Conservation (phyloP, 345 rosid genomes). For the Arabidopsis suecica region DNA sequence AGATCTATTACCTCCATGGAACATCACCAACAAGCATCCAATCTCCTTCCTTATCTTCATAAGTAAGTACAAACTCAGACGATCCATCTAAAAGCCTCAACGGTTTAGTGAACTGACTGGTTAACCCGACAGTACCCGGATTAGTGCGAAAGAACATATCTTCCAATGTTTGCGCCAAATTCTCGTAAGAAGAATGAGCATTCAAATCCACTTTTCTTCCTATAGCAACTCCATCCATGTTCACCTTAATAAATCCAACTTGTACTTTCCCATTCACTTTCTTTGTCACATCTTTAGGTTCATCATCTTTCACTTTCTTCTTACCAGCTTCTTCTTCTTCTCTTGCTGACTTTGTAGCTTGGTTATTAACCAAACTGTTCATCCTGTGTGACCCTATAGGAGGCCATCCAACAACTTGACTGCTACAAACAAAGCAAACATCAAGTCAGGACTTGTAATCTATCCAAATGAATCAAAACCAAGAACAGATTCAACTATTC, state of each 20-base stretch:
- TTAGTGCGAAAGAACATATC: constrained; percentile 75
- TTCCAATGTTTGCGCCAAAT: constrained; percentile 67
- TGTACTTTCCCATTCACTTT: constrained; percentile 58
- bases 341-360: constrained; percentile 59
- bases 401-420: constrained; percentile 97
- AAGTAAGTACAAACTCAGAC: constrained; percentile 85
- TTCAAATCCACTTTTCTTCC: constrained; percentile 92
- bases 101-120: constrained; percentile 41
- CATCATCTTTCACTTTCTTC: constrained; percentile 51
- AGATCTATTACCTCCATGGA: constrained; percentile 80
- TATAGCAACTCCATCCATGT: constrained; percentile 85
- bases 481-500: constrained; percentile 18
- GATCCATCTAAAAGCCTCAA: constrained; percentile 79
- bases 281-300: constrained; percentile 59
- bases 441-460: neutral
- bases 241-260: constrained; percentile 85
- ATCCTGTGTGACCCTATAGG: constrained; percentile 80
- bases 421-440: constrained; percentile 48
- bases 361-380: constrained; percentile 76
- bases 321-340: constrained; percentile 50
- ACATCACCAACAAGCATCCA: constrained; percentile 99
- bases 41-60: constrained; percentile 95
- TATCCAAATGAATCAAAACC: constrained; percentile 14
- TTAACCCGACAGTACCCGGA: constrained; percentile 46
- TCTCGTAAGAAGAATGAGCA: constrained; percentile 73